These are phyloP conservation scores for Lachancea waltii DNA, from an alignment of 805 yeast genomes.

Conservation along the genomic window DNA sequence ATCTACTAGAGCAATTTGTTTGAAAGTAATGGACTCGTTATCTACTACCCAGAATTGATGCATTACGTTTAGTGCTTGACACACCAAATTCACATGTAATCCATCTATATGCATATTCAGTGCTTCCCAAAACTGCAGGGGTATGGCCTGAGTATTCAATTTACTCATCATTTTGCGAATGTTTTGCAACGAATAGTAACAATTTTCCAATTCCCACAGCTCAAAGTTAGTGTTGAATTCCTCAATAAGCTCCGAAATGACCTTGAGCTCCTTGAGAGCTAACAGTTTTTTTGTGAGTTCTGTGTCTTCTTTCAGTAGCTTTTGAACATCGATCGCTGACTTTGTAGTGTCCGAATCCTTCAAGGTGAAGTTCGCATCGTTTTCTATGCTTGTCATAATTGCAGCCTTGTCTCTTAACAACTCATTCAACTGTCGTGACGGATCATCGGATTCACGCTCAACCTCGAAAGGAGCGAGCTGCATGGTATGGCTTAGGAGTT, in stretches of 20 bases:
- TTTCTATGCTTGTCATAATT: conserved; percentile 11
- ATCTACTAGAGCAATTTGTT: conserved; percentile 7
- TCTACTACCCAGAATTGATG: conserved; percentile 23
- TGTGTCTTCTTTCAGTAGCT: conserved; percentile 16
- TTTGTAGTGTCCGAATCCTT: not conserved
- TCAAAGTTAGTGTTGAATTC: conserved; percentile 29
- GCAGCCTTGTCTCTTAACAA: conserved; percentile 10
- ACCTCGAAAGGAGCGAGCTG: not conserved
- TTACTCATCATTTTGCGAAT: conserved; percentile 22
- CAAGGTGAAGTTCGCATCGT: conserved; percentile 19
- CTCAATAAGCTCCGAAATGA: conserved; percentile 18
- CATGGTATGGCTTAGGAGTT: too few relatives aligned
- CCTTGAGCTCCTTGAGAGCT: conserved; percentile 17
- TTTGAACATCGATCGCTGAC: conserved; percentile 2
- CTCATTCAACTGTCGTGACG: conserved; percentile 2
- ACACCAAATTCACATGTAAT: conserved; percentile 22
- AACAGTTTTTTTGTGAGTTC: conserved; percentile 18
- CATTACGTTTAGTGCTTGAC: conserved; percentile 14
- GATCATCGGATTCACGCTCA: not conserved
- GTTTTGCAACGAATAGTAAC: conserved; percentile 27
- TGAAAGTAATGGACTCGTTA: conserved; percentile 13
- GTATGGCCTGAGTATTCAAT: conserved; percentile 13
- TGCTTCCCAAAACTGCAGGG: conserved; percentile 26
- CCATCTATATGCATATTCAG: conserved; percentile 22
- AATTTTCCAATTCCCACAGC: conserved; percentile 27